Evolutionary conservation across 75 land plant species (phyloP), one percentile per base, ranked within the genome.

Genomic region (Pinus taeda): DNA sequence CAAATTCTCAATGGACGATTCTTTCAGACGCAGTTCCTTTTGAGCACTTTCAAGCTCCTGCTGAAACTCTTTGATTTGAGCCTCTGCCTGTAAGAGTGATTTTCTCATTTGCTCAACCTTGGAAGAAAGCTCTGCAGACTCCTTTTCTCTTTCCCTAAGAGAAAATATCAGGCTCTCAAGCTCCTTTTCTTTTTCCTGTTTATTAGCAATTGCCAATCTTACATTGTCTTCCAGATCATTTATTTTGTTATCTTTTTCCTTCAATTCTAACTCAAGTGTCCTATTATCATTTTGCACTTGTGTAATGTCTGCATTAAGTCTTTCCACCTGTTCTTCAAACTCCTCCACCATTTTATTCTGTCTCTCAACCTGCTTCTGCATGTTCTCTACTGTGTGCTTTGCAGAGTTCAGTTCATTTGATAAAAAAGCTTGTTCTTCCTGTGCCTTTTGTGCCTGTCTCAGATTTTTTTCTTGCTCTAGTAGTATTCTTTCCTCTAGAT

Each of bases 391-490:
- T 12, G 76, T 79, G 24, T 9, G 59, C 45, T 82, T 84, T 45
- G 90, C 81, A 65, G 87, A 77, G 11, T 77, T 39, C 57, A 93
- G 60, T 77, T 93, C 85, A 49, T 81, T 83, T 53, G 84, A 64
- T 3, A 93, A 75, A 36, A 79, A 78, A 74, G 75, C 75, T 69
- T 86, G 78, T 57, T 91, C 89, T 62, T 89, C 85, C 56, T 81
- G 88, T 30, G 91, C 85, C 39, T 78, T 79, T n/a, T 69, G 79
- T 6, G 82, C 56, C 77, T 83, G 81, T 77, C 83, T 94, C 53
- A 29, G 57, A 11, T 81, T 70, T 71, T 84, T 84, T 80, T 90
- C 91, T 77, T 90, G 82, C 60, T 90, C 92, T 55, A 74, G 73
- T 39, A 29, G 33, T 15, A 92, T 61, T 59, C 82, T 86, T 30